Evolutionary conservation across 2,329 filamentous ascomycete genomes (phyloP), one percentile per base, ranked within the genome.

Genomic region (Dactylellina leptospora): DNA sequence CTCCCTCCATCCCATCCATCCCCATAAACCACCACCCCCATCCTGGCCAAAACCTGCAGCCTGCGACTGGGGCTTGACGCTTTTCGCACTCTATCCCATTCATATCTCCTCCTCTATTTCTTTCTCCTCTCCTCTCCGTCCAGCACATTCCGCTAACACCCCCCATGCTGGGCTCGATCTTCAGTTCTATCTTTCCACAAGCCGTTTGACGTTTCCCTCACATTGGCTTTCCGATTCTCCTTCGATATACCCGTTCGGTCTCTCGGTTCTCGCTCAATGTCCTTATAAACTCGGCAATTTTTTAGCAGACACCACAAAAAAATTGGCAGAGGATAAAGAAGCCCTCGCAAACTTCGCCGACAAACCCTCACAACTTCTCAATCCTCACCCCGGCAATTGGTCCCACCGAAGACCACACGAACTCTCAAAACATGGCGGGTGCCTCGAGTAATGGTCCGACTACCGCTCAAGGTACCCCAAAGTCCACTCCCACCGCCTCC

Each of bases 391-490:
- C 36, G 38, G 44, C 58, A 58, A 71, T 63, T 63, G 66, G 51
- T 22, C 63, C 64, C 25, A 33, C 33, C 40, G 60, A 53, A 27
- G 27, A 40, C 20, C 10, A 45, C 23, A 58, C 66, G 33, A 71
- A 40, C 50, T 56, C 33, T 30, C 47, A 27, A 56, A 71, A 40
- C 30, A 70, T 73, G 73, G 63, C 70, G 66, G 61, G 73, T 72
- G 51, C 73, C 70, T 59, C 58, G 64, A 56, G 56, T 63, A 73
- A 62, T 48, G 60, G 72, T 72, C 74, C 74, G 63, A 68, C 75
- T 60, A 70, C 74, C 63, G 45, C 63, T 75, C 71, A 75, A 62
- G 68, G 75, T 64, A 76, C 75, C 56, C 75, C 76, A 51, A 74
- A 75, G 50, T 75, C 75, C 44, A 71, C 75, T 9, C 64, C 74